Conservation (phyloP, 192 early-diverging fungal species). For the Radiomyces spectabilis region DNA sequence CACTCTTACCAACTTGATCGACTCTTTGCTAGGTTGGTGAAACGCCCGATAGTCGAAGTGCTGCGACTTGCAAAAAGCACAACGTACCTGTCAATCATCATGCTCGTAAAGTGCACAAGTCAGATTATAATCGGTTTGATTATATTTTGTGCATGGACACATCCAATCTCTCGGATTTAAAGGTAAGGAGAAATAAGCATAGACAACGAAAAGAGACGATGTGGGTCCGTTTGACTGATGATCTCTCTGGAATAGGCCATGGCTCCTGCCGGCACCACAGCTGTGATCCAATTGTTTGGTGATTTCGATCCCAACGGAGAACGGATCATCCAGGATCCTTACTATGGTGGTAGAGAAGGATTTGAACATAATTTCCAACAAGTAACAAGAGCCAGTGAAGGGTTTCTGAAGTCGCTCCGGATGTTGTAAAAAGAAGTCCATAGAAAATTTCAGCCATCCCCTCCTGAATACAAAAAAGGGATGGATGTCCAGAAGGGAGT, state of each 20-base stretch:
- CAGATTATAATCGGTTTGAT: constrained; percentile 70
- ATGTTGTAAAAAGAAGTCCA: constrained; percentile 18
- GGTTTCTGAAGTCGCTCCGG: constrained; percentile 51
- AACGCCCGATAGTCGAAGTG: constrained; percentile 63
- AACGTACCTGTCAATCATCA: constrained; percentile 68
- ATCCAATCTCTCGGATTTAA: constrained; percentile 60
- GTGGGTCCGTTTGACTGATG: too few relatives aligned
- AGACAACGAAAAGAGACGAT: too few relatives aligned
- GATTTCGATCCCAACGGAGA: constrained; percentile 69
- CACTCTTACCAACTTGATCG: background rate
- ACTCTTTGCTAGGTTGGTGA: constrained; percentile 41
- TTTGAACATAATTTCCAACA: constrained; percentile 78
- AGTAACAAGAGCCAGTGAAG: constrained; percentile 59
- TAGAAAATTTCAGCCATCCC: too few relatives aligned
- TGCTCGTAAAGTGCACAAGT: constrained; percentile 50
- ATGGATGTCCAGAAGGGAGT: too few relatives aligned
- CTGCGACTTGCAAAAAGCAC: constrained; percentile 57
- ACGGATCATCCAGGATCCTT: constrained; percentile 67
- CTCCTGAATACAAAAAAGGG: too few relatives aligned
- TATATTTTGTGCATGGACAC: constrained; percentile 92
- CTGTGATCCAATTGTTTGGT: constrained; percentile 64
- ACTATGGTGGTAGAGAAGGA: constrained; percentile 62
- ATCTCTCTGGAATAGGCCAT: constrained; percentile 1
- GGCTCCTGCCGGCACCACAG: constrained; percentile 19
- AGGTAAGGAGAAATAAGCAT: constrained; percentile 8